These are phyloP conservation scores for Houttuynia cordata DNA, from an alignment of 164 flowering plant species.

Conservation along the genomic window DNA sequence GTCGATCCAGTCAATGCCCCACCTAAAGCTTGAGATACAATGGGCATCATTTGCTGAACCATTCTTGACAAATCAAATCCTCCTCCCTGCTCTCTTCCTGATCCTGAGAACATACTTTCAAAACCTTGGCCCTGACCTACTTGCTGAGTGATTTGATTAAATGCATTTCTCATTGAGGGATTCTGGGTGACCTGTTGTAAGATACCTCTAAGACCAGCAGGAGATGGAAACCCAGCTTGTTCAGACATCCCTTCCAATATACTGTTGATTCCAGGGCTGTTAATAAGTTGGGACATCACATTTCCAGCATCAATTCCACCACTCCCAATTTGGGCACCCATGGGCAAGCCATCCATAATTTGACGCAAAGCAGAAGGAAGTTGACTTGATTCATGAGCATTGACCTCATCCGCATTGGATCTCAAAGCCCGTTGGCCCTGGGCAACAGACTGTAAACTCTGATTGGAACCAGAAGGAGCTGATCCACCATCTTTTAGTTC, in stretches of 20 bases:
- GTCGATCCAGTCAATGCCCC: constrained; percentile 24
- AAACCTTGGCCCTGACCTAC: constrained; percentile 43
- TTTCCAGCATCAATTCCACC: constrained; percentile 37
- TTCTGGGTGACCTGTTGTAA: constrained; percentile 66
- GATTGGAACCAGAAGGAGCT: constrained; percentile 4
- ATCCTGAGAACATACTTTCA: constrained; percentile 48
- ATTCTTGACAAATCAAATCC: constrained; percentile 60
- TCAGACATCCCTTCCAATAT: constrained; percentile 69
- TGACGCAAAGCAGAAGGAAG: constrained; percentile 15
- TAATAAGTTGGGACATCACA: constrained; percentile 65
- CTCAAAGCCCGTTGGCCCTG: constrained; percentile 30
- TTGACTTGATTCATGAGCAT: constrained; percentile 15
- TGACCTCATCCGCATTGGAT: constrained; percentile 16
- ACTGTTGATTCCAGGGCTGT: constrained; percentile 55
- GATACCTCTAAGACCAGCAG: constrained; percentile 65
- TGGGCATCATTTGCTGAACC: constrained; percentile 97
- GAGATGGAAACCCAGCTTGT: constrained; percentile 75
- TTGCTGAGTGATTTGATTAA: constrained; percentile 73
- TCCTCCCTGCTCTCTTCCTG: constrained; percentile 57
- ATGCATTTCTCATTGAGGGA: constrained; percentile 64
- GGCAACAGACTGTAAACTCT: constrained; percentile 4
- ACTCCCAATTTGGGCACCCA: constrained; percentile 19
- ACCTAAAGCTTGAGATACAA: constrained; percentile 69
- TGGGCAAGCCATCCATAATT: constrained; percentile 9
- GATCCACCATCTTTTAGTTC: constrained; percentile 20